These are phyloP conservation scores for Saccharomycopsis capsularis DNA, from an alignment of 805 yeast species.

Conservation along the genomic window DNA sequence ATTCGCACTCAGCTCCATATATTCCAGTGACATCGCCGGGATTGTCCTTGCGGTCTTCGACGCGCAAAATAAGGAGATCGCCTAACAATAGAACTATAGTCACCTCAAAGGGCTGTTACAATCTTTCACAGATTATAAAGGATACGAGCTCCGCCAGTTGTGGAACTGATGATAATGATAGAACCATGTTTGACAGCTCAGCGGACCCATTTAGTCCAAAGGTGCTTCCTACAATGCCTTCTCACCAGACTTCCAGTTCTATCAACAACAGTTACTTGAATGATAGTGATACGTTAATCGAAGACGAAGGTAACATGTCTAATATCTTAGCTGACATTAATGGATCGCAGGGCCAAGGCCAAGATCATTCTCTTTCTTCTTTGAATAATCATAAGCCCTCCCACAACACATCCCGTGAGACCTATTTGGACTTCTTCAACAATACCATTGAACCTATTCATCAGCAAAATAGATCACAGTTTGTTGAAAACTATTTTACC, in stretches of 20 bases:
- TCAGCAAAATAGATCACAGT: neutral
- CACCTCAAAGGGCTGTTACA: slow-evolving; percentile 8
- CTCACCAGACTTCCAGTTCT: neutral
- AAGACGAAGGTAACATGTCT: neutral
- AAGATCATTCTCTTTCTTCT: too few relatives aligned
- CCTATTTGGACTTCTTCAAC: slow-evolving; percentile 16
- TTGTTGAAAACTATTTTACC: neutral
- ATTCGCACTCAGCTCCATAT: neutral
- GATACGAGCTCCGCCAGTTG: neutral
- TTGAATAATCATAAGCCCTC: too few relatives aligned
- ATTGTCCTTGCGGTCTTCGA: neutral
- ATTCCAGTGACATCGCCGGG: too few relatives aligned
- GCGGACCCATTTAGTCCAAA: neutral
- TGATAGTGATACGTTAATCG: slow-evolving; percentile 4
- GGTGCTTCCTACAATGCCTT: neutral
- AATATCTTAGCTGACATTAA: slow-evolving; percentile 2
- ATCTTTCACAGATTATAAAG: slow-evolving; percentile 1
- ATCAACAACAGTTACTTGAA: neutral
- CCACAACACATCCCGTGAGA: too few relatives aligned
- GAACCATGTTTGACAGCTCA: neutral
- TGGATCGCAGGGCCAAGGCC: neutral
- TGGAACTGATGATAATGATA: neutral
- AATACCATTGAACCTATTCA: slow-evolving; percentile 17
- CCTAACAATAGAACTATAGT: neutral
- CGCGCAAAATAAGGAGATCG: too few relatives aligned